Base-by-base conservation (phyloP, 106 monocot species). In the Hemerocallis citrina region DNA sequence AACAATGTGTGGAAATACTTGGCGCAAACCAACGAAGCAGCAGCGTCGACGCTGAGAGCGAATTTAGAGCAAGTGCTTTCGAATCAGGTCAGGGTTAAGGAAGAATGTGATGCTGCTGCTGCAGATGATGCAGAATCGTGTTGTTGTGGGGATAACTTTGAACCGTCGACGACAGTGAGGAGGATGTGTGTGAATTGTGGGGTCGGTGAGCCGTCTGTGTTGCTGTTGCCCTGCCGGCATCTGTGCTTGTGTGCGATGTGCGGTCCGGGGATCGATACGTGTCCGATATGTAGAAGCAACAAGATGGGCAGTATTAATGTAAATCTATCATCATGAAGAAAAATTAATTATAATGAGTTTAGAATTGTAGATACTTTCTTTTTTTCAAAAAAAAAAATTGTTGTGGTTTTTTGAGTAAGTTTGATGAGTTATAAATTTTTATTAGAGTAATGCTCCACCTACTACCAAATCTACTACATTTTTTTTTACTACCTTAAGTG, bases 201-300 rank as follows among this genome's bases (percentile, higher is more conserved):
- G 2, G 67, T 16, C 22, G 68, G 59, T 3, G 80, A 67, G 57
- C 50, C 74, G 31, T 63, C 69, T 1, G 88, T 84, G 37, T 60
- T 89, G 57, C 54, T 89, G 28, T 68, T 89, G 33, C 84, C 88
- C 10, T 84, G 88, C 74, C 52, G 77, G 55, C 88, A 89, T 40
- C 52, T 89, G 32, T 80, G 84, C 61, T 45, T 84, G 15, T 89
- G 88, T 65, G 57, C 63, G 11, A 24, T 38, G 6, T 89, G 88
- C 36, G 83, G 33, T 8, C 68, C 83, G 7, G 37, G 16, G 14
- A 37, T 65, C 10, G 48, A 50, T 5, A 6, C 46, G 10, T 88
- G 88, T 55, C 88, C 83, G 21, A 57, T 72, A 7, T 83, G 88
- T 55, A 62, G 58, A 12, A 66, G 52, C 49, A 21, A 22, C 46